Evolutionary conservation across 192 early-diverging fungal species (phyloP).

Genomic region (Oehlia diaphana): DNA sequence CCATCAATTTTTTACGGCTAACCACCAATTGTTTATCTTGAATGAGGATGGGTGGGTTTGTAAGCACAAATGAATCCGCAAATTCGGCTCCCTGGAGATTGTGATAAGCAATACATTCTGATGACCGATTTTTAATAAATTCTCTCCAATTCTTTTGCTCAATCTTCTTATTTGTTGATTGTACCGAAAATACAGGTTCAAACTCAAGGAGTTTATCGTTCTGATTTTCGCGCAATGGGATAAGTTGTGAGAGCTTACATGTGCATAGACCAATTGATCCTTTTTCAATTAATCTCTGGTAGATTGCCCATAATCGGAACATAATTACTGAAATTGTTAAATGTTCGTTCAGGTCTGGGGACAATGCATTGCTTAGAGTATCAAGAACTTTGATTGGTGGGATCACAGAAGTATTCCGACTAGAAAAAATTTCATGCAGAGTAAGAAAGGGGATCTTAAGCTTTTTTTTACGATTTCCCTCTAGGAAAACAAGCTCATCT

Average conservation of each 20-base stretch:
- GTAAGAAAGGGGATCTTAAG: neutral
- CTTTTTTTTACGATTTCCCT: neutral
- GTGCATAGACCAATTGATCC: neutral
- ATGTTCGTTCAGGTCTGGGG: neutral
- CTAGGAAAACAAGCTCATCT: slow-evolving; percentile 1
- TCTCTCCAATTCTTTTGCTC: too few species aligned
- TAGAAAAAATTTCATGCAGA: too few species aligned
- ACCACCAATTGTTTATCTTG: neutral
- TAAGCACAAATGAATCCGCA: neutral
- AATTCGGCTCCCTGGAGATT: neutral
- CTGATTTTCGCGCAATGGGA: neutral
- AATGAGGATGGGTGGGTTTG: neutral
- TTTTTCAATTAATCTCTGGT: neutral
- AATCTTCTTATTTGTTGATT: too few species aligned
- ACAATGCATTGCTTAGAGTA: too few species aligned
- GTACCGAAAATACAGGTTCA: too few species aligned
- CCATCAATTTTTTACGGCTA: neutral
- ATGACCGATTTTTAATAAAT: too few species aligned
- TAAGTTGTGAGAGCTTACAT: neutral
- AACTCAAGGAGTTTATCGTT: too few species aligned
- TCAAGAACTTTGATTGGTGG: too few species aligned
- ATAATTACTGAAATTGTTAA: neutral
- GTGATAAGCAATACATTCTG: neutral
- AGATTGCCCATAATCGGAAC: neutral
- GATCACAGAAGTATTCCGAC: too few species aligned